These are phyloP conservation scores for Stachybotrys chartarum DNA, from an alignment of 2,329 filamentous ascomycete species.

Conservation along the genomic window DNA sequence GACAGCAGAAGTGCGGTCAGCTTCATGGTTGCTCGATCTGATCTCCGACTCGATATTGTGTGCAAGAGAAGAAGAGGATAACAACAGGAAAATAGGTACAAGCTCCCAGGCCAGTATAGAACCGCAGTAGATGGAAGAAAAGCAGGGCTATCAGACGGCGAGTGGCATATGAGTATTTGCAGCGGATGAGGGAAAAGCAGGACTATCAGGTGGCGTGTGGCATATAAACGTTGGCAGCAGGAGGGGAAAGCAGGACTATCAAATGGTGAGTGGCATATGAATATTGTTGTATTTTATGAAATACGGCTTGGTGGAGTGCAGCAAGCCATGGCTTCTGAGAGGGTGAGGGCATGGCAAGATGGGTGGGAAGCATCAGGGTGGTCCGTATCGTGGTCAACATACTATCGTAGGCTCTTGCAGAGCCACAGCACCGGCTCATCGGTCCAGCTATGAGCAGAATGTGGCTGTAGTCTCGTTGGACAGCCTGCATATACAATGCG, in stretches of 20 bases:
- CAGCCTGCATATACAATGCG: no score
- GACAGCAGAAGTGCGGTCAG: conserved; percentile 19
- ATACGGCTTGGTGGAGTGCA: neutral
- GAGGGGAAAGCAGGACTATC: neutral
- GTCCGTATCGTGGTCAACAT: no score
- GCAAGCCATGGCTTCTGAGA: neutral
- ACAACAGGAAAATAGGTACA: neutral
- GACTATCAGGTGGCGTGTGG: no score
- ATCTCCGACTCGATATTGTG: neutral
- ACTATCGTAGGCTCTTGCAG: no score
- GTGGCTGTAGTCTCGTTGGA: no score
- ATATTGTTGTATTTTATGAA: neutral
- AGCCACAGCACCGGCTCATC: no score
- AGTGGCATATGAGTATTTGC: neutral
- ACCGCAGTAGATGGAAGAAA: neutral
- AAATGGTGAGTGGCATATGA: neutral
- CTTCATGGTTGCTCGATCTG: conserved; percentile 13
- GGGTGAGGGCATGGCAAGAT: neutral
- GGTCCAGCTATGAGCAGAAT: no score
- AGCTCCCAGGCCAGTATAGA: neutral
- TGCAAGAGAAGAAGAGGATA: neutral
- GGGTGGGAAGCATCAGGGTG: no score
- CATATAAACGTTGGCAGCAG: neutral
- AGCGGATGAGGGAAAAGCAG: neutral
- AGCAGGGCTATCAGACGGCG: neutral